Evolutionary conservation across 768 basidiomycete species (phyloP).

Genomic region (Mrakia blollopis): DNA sequence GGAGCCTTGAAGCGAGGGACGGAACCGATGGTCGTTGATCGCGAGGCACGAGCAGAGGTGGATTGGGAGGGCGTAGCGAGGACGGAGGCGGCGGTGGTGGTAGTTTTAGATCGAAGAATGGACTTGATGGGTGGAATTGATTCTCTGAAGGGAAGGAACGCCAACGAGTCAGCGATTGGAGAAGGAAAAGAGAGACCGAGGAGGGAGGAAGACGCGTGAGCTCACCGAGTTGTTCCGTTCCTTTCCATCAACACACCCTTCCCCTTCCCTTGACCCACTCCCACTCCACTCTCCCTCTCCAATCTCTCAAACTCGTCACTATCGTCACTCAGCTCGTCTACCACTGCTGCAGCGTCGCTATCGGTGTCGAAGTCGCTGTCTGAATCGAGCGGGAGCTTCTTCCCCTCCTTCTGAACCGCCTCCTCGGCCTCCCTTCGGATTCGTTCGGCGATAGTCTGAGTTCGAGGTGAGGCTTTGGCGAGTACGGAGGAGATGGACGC

Average conservation of each 20-base stretch:
- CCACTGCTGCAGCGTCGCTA: neutral
- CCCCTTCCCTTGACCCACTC: no score
- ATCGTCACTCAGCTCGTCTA: neutral
- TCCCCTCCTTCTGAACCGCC: neutral
- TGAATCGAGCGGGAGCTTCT: neutral
- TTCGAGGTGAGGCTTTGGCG: neutral
- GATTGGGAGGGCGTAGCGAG: neutral
- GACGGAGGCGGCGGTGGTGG: neutral
- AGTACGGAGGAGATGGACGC: neutral
- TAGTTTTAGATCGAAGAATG: neutral
- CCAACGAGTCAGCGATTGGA: neutral
- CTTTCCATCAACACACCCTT: neutral
- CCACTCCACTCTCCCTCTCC: neutral
- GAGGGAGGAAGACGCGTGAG: neutral
- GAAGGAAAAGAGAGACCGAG: neutral
- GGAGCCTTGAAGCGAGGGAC: neutral
- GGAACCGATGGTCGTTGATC: neutral
- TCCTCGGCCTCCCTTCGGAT: neutral
- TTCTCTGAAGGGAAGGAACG: neutral
- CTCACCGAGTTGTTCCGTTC: neutral
- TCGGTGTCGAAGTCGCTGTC: conserved; percentile 1
- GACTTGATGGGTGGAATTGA: neutral
- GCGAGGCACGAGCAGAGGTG: neutral
- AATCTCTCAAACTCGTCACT: conserved; percentile 3
- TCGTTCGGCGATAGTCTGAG: neutral